Conservation (phyloP, 768 basidiomycete species). For the Gloeostereum incarnatum region DNA sequence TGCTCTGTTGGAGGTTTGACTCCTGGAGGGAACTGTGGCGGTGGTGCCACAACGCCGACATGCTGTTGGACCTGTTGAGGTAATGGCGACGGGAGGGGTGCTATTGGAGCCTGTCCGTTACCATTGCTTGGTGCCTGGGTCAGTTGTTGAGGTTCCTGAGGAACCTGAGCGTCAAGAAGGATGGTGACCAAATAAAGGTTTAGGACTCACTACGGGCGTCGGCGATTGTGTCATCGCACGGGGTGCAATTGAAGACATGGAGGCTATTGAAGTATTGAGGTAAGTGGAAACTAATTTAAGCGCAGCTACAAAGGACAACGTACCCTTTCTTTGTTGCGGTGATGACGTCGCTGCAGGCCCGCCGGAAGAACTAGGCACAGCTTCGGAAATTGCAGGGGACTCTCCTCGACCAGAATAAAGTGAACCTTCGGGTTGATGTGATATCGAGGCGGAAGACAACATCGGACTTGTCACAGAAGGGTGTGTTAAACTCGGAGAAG, state of each 20-base stretch:
- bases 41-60: constrained; percentile 10
- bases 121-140: constrained; percentile 19
- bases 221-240: constrained; percentile 32
- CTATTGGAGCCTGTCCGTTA: constrained; percentile 6
- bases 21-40: constrained; percentile 59
- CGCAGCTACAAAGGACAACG: constrained; percentile 12
- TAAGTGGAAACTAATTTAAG: too few species aligned
- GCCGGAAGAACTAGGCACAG: constrained; percentile 30
- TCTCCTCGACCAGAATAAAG: constrained; percentile 57
- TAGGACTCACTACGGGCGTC: constrained; percentile 27
- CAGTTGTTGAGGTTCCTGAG: constrained; percentile 28
- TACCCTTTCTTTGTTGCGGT: constrained; percentile 55
- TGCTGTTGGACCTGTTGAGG: constrained; percentile 39
- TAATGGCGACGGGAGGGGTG: constrained; percentile 28
- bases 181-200: constrained; percentile 4
- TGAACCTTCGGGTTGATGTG: constrained; percentile 58
- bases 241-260: constrained; percentile 34
- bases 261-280: constrained; percentile 24
- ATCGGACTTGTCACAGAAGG: constrained; percentile 77
- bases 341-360: constrained; percentile 49
- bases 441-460: constrained; percentile 62
- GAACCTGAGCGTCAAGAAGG: constrained; percentile 24
- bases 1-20: constrained; percentile 49
- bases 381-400: constrained; percentile 70
- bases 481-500: constrained; percentile 83